Base-by-base conservation (phyloP, 2,329 filamentous ascomycete genomes). In the Penicillium verrucosum region DNA sequence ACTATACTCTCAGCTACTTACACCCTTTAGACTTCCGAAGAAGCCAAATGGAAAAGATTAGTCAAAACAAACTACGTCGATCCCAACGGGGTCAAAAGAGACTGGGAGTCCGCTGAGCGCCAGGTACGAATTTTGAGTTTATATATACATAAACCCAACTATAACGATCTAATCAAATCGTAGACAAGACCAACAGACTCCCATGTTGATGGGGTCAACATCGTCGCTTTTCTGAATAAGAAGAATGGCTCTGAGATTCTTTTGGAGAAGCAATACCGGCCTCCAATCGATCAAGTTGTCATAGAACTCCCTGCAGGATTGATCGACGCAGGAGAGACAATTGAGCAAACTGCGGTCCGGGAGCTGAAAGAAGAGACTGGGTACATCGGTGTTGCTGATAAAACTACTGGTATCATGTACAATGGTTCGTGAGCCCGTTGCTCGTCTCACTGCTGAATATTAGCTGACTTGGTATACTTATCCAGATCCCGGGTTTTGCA, bases 331-430 rank as follows among this genome's bases (percentile, higher is more conserved):
- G 78, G 78, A 10, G 83, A 86, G 65, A 78, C 77, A 1, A 78
- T 81, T 3, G 77, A 80, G 62, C 77, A 82, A 42, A 81, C 81
- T 42, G 81, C 80, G 7, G 70, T 85, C 7, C 74, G 84, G 16
- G 84, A 86, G 69, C 70, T 86, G 41, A 82, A 78, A 62, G 83
- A 86, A 70, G 83, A 86, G 69, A 85, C 83, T 3, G 83, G 83
- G n/a, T 85, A 85, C 65, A 77, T 85, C 60, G 86, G 78, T 1
- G 67, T 73, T 10, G 73, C 71, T 7, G 66, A 72, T 47, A 54
- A 73, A 59, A 72, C 68, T 8, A 76, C 73, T 54, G 66, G 70
- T 30, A 62, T 77, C 14, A 76, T 77, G 73, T 77, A 71, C 53
- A 77, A 77, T 62, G 75, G 75, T 77, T n/a, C 0, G 51, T 36